Evolutionary conservation across 768 basidiomycete genomes (phyloP).

Genomic region (Gelatoporia subvermispora): DNA sequence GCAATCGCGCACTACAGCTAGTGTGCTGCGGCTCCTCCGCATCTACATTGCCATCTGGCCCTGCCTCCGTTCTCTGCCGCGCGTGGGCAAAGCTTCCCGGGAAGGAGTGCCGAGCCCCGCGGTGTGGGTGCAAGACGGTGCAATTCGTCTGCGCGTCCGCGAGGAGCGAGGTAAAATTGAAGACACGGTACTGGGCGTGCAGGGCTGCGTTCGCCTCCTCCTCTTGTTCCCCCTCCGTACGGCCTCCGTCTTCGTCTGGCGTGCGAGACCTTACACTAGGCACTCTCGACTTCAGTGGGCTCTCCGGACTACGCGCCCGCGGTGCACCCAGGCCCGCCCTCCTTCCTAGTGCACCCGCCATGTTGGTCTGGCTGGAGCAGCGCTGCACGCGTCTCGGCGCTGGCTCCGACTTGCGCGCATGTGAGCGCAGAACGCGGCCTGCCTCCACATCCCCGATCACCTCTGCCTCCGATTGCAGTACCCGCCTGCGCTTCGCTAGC

Average conservation of each 20-base stretch:
- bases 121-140: constrained; percentile 28
- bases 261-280: no score
- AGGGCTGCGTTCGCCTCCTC: constrained; percentile 6
- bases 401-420: neutral
- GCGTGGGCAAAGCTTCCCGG: neutral
- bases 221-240: constrained; percentile 15
- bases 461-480: neutral
- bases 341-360: no score
- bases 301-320: no score
- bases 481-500: constrained; percentile 6
- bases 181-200: constrained; percentile 4
- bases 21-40: constrained; percentile 10
- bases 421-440: neutral
- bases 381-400: neutral
- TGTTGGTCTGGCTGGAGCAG: neutral
- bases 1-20: neutral
- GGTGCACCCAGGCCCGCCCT: no score
- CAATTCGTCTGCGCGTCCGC: constrained; percentile 36
- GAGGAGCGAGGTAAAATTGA: constrained; percentile 32
- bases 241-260: no score
- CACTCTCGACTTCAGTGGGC: no score
- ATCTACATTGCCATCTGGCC: constrained; percentile 9
- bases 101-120: neutral
- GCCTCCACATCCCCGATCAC: neutral
- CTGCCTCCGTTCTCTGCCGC: neutral